These are phyloP conservation scores for Cerrena zonata DNA, from an alignment of 1,284 basidiomycete species.

Conservation along the genomic window DNA sequence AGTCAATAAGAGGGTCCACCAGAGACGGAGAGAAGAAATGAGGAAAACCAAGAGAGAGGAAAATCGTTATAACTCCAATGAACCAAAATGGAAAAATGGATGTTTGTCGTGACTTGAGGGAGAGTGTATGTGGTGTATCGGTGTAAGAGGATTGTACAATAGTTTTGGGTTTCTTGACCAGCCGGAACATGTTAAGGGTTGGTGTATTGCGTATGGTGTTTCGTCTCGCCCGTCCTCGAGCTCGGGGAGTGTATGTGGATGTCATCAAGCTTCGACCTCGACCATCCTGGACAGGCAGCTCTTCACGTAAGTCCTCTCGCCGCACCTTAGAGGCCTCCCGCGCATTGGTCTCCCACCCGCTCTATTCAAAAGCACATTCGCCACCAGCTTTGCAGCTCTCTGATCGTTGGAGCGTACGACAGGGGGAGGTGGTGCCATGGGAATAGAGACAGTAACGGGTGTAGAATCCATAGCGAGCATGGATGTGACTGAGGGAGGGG, in stretches of 20 bases:
- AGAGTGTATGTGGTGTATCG: too few species aligned
- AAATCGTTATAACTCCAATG: not conserved
- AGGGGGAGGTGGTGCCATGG: conserved; percentile 4
- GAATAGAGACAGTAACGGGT: too few species aligned
- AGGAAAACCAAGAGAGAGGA: not conserved
- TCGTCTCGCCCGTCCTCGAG: too few species aligned
- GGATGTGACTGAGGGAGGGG: not conserved
- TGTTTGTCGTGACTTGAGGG: too few species aligned
- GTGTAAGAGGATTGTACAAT: too few species aligned
- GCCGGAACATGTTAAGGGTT: too few species aligned
- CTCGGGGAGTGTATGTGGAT: too few species aligned
- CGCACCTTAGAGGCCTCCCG: conserved; percentile 13
- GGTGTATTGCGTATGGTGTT: too few species aligned
- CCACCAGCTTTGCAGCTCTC: conserved; percentile 22
- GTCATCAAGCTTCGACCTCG: conserved; percentile 12
- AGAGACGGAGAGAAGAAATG: too few species aligned
- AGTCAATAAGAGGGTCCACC: too few species aligned
- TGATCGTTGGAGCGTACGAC: conserved; percentile 7
- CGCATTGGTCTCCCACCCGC: conserved; percentile 21
- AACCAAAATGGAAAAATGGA: not conserved
- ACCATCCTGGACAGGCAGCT: conserved; percentile 25
- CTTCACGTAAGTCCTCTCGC: conserved; percentile 22
- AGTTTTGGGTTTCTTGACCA: too few species aligned
- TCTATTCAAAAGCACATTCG: conserved; percentile 24
- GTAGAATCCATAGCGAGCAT: too few species aligned